A percentile compares a stretch with the other conserved stretches of the same genome.
These are phyloP conservation scores for Flaveria robusta DNA, from an alignment of 129 eudicot species.

Conservation along the genomic window DNA sequence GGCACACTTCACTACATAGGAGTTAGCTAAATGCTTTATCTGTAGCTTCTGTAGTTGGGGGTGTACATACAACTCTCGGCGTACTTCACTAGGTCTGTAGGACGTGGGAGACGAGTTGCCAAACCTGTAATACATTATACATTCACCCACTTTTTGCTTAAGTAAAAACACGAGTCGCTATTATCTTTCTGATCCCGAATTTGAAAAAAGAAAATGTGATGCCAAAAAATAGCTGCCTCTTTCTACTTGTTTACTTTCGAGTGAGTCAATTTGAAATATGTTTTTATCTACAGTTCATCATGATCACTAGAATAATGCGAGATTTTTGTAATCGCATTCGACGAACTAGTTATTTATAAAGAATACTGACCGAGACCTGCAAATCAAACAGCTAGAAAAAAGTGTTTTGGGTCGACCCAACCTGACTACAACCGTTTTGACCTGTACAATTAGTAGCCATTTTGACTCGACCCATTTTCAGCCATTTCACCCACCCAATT, in stretches of 20 bases:
- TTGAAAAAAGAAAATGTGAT: too few species aligned
- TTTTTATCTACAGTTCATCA: not conserved
- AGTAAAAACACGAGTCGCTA: not conserved
- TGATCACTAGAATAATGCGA: not conserved
- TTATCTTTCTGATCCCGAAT: not conserved
- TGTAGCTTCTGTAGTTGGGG: constrained; percentile 69
- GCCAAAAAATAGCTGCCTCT: too few species aligned
- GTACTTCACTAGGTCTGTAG: constrained; percentile 64
- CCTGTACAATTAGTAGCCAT: not conserved
- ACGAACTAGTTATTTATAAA: not conserved
- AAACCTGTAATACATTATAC: constrained; percentile 47
- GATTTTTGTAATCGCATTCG: not conserved
- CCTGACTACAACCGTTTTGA: not conserved
- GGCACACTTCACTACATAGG: not conserved
- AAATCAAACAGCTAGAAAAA: too few species aligned
- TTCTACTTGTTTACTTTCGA: too few species aligned
- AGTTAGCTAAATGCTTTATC: constrained; percentile 32
- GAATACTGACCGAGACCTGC: too few species aligned
- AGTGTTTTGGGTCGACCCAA: not conserved
- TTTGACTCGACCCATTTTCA: not conserved
- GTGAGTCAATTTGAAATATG: too few species aligned
- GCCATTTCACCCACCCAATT: not conserved
- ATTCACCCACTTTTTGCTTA: not conserved
- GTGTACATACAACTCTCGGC: constrained; percentile 92
- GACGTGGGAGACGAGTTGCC: constrained; percentile 89